Conservation (phyloP, 2,329 filamentous ascomycete species). For the Chrysosporium queenslandicum region DNA sequence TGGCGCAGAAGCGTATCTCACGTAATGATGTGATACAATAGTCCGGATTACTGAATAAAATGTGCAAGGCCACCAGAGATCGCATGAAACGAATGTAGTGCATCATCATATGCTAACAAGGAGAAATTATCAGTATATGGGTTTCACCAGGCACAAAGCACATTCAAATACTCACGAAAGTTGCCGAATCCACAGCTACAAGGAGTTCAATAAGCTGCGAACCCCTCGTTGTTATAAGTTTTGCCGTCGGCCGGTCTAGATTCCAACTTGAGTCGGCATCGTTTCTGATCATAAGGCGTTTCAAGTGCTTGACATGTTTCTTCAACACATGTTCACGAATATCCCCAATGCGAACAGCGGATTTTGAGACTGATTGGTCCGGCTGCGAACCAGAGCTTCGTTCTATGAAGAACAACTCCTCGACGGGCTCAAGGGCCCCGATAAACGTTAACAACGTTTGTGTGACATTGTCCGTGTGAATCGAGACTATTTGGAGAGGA, state of each 20-base stretch:
- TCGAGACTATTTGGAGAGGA: conserved; percentile 46
- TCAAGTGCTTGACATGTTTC: conserved; percentile 48
- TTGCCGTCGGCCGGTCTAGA: conserved; percentile 17
- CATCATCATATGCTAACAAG: conserved; percentile 19
- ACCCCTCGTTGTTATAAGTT: conserved; percentile 16
- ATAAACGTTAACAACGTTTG: conserved; percentile 39
- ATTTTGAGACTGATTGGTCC: conserved; percentile 45
- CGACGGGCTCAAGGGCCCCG: conserved; percentile 43
- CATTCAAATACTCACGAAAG: conserved; percentile 18
- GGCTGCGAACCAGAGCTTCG: conserved; percentile 43
- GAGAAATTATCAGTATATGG: background rate
- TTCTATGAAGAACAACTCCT: conserved; percentile 53
- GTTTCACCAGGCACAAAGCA: background rate
- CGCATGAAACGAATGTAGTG: conserved; percentile 18
- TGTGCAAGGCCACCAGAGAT: conserved; percentile 20
- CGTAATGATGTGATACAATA: conserved; percentile 16
- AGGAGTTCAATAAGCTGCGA: conserved; percentile 19
- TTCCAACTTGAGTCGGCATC: conserved; percentile 48
- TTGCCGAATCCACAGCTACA: conserved; percentile 16
- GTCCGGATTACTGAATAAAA: conserved; percentile 18
- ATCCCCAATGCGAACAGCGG: conserved; percentile 45
- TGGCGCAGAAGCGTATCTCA: conserved; percentile 18
- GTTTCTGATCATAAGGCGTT: conserved; percentile 52
- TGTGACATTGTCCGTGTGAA: conserved; percentile 56
- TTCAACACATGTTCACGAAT: conserved; percentile 49